Evolutionary conservation across 192 early-diverging fungal genomes (phyloP), one percentile per base, ranked within the genome.

Genomic region (Mortierella antarctica): DNA sequence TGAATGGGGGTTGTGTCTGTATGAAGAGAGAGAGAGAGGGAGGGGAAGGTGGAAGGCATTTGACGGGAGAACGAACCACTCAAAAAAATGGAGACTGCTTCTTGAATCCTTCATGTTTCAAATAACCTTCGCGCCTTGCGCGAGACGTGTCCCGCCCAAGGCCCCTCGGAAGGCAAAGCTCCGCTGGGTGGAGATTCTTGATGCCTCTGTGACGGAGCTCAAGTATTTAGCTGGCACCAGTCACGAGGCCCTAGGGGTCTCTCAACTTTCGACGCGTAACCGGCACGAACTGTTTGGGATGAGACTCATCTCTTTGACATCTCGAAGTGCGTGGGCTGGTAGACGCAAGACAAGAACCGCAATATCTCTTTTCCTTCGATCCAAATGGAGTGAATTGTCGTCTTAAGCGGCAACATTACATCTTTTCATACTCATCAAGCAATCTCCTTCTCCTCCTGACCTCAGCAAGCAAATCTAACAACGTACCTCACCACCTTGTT

Each of bases 281-380:
- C 49, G 65, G 65, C 60, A 66, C 73, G 44, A 50, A 60, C 66
- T 47, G 58, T 45, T 73, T 47, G 55, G 62, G 62, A 48, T 14
- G 8, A 48, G 60, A 54, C 4, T 65, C 40, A 41, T 51, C 51
- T 65, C 42, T 39, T 51, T 54, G 50, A 31, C 63, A n/a, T 50
- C 47, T 18, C 21, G 66, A 58, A 68, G 54, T 53, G 59, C 59
- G 53, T 71, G 59, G 69, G 61, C 69, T 71, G 69, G 55, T n/a
- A 20, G 65, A 15, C 65, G 73, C 73, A 65, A 74, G 73, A 74
- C 17, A 13, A 58, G 67, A 49, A 56, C 64, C 64, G 64, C 51
- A 56, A n/a, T 53, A 74, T 74, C 73, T 74, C 65, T 57, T 67
- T 61, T 74, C 73, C 73, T 74, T 52, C 65, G 68, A 62, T 62